A percentile compares a stretch with the other conserved stretches of the same genome.
Evolutionary conservation across 2,329 filamentous ascomycete genomes (phyloP).

Genomic region (Amauroascus verrucosus): DNA sequence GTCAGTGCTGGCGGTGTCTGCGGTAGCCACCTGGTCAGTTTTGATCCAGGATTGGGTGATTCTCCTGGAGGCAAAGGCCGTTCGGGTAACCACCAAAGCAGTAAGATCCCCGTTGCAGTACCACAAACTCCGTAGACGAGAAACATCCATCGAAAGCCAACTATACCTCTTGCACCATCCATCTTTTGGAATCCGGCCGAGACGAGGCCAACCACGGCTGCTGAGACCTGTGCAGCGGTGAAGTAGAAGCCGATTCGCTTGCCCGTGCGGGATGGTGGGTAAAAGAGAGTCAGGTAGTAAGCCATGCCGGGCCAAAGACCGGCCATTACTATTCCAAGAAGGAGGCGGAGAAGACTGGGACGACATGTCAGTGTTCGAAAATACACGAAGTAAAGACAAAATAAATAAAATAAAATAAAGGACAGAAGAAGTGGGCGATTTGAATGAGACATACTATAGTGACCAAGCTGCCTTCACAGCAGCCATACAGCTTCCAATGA

Average conservation of each 20-base stretch:
- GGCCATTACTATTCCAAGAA: slow-evolving; percentile 77
- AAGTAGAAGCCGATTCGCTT: slow-evolving; percentile 87
- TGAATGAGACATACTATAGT: slow-evolving; percentile 49
- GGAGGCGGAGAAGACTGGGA: slow-evolving; percentile 61
- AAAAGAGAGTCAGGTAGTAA: slow-evolving; percentile 85
- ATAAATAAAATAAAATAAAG: too few relatives aligned
- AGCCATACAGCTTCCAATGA: slow-evolving; percentile 74
- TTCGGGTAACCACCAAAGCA: slow-evolving; percentile 88
- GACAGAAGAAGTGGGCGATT: background rate
- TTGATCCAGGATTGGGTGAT: background rate
- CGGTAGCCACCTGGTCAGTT: slow-evolving; percentile 49
- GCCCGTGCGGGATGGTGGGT: slow-evolving; percentile 73
- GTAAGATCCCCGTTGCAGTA: slow-evolving; percentile 56
- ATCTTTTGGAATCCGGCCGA: slow-evolving; percentile 87
- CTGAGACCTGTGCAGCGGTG: slow-evolving; percentile 78
- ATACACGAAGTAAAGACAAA: too few relatives aligned
- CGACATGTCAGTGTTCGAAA: background rate
- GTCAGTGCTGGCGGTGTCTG: slow-evolving; percentile 58
- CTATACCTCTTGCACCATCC: slow-evolving; percentile 65
- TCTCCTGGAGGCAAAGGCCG: slow-evolving; percentile 56
- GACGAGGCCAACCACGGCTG: slow-evolving; percentile 77
- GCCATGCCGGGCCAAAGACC: slow-evolving; percentile 96
- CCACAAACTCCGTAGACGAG: slow-evolving; percentile 71
- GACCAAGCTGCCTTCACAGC: slow-evolving; percentile 76
- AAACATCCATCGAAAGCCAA: slow-evolving; percentile 66